Conservation (phyloP, 2,329 filamentous ascomycete species). For the Periconia digitata region DNA sequence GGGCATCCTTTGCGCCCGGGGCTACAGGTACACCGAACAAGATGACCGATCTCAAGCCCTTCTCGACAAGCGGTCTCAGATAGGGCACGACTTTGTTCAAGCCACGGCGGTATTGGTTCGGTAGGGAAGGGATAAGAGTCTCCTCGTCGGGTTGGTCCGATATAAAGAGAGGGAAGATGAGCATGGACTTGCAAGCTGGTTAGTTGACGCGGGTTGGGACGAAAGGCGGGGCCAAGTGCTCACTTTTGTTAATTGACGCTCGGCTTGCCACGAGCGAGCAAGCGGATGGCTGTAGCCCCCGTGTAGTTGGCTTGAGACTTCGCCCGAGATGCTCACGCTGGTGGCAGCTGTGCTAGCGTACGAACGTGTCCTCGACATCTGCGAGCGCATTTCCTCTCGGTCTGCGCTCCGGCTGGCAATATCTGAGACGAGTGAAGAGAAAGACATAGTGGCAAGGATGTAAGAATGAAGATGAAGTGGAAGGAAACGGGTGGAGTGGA, state of each 20-base stretch:
- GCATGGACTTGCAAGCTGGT: slow-evolving; percentile 72
- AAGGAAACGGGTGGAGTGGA: slow-evolving; percentile 1
- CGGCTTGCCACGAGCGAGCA: slow-evolving; percentile 55
- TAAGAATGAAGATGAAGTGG: background rate
- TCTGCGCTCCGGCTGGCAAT: slow-evolving; percentile 51
- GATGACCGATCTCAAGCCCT: slow-evolving; percentile 90
- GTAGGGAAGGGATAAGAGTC: slow-evolving; percentile 83
- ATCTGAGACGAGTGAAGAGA: slow-evolving; percentile 56
- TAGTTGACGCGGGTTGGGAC: slow-evolving; percentile 11
- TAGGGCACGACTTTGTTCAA: slow-evolving; percentile 83
- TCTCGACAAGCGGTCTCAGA: slow-evolving; percentile 81
- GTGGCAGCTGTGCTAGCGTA: slow-evolving; percentile 56
- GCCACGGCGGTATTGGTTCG: slow-evolving; percentile 85
- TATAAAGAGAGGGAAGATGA: slow-evolving; percentile 96
- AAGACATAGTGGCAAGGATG: slow-evolving; percentile 46
- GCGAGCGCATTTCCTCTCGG: slow-evolving; percentile 47
- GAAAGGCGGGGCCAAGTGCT: slow-evolving; percentile 8
- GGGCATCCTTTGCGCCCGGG: slow-evolving; percentile 80
- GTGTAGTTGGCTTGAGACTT: slow-evolving; percentile 55
- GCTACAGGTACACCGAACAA: slow-evolving; percentile 91
- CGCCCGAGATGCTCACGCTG: slow-evolving; percentile 54
- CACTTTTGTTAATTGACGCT: slow-evolving; percentile 55
- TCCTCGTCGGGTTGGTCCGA: slow-evolving; percentile 94
- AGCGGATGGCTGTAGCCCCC: slow-evolving; percentile 56
- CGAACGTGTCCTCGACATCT: slow-evolving; percentile 50